Percentiles rank a stretch among this genome's conserved stretches.
phyloP scores from a whole-genome alignment of 169 alveolate species.

The Ichthyophthirius multifiliis region DNA sequence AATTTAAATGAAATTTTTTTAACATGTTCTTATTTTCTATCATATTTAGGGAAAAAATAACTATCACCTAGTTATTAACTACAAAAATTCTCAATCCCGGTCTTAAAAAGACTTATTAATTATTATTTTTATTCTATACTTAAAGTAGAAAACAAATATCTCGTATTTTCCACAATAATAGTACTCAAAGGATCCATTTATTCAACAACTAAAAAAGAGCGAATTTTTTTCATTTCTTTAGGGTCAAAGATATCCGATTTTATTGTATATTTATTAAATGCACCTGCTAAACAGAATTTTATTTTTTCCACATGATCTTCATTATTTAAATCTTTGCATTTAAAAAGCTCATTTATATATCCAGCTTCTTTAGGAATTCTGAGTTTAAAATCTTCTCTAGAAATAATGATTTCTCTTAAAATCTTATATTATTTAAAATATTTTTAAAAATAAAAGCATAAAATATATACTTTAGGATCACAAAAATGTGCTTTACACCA shows the following conservation, averaged over 20 bases:
- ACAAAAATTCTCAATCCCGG: neutral
- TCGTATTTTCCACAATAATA: neutral
- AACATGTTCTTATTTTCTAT: neutral
- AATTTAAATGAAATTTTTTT: neutral
- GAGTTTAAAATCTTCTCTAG: neutral
- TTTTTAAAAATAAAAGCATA: neutral
- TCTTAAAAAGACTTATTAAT: neutral
- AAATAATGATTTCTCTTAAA: neutral
- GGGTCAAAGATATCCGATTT: neutral
- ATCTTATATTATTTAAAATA: neutral
- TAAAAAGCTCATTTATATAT: neutral
- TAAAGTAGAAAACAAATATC: neutral
- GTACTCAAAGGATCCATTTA: neutral
- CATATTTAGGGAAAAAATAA: neutral
- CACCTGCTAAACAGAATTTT: neutral
- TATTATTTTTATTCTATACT: neutral
- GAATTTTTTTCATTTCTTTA: neutral
- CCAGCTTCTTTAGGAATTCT: conserved; percentile 9
- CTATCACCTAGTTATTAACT: too few relatives aligned
- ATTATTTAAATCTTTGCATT: neutral
- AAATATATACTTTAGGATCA: neutral
- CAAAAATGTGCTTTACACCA: neutral
- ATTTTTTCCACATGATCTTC: neutral
- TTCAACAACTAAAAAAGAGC: neutral
- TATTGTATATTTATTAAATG: neutral